Evolutionary conservation across 1,284 basidiomycete genomes (phyloP), one percentile per base, ranked within the genome.

Genomic region (Ustilago loliicola): DNA sequence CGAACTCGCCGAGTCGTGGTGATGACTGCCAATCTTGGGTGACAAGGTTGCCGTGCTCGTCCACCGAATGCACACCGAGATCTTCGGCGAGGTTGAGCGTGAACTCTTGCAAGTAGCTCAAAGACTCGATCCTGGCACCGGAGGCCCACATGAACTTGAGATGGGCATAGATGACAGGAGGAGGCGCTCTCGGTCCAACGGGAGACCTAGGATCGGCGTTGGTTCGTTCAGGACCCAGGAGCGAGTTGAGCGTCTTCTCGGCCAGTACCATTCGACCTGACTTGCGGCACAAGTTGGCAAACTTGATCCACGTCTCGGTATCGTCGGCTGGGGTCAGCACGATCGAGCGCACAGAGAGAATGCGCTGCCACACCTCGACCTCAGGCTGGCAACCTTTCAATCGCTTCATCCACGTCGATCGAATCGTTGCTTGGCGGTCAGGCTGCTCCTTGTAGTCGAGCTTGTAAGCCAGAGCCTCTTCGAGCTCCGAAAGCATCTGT

Each of bases 291-390:
- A 95, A 88, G 79, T 95, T 94, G 25, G 93, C 94, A 83, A 95
- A 94, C 86, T 94, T 93, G 87, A 95, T 98, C 96, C 96, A 98
- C 90, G 98, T 98, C 62, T 94, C 91, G 59, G 94, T 95, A 83
- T 98, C 96, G 81, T 98, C 95, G 77, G 93, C 93, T 0, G 97
- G 97, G 52, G 92, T 94, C 34, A 98, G 89, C 25, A 99, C 96
- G 57, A 99, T 90, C 0, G 95, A 95, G 67, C 97, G 91, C 45
- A 99, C 95, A 88, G 98, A 96, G 19, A 99, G 88, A 55, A 99
- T 95, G 25, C 96, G 92, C 87, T 99, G 97, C 97, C 97, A 99
- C 4, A 98, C 95, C 87, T 99, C 97, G 21, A 99, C 97, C 80
- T 99, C 97, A 19, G 95, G 94, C 86, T 99, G 96, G 87, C 96